These are phyloP conservation scores for Tuber indicum DNA, from an alignment of 495 filamentous ascomycete species.

Conservation along the genomic window DNA sequence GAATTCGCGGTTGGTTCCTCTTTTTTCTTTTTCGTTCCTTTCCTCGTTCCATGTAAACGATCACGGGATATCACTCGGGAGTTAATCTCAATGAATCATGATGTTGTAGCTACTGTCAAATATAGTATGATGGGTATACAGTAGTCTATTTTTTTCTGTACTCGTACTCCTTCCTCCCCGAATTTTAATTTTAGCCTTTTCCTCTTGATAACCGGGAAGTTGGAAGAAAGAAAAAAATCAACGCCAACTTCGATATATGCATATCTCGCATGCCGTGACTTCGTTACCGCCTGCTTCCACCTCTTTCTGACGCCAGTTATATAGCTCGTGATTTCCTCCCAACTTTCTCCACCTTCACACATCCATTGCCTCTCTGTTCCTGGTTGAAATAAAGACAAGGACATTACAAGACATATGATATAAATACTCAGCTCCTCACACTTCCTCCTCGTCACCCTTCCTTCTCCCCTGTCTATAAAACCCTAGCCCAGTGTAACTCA, in stretches of 20 bases:
- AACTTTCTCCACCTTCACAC: neutral
- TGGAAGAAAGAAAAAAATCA: neutral
- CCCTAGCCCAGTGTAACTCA: neutral
- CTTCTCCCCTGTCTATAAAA: neutral
- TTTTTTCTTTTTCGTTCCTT: neutral
- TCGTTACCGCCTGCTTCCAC: neutral
- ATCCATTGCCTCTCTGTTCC: neutral
- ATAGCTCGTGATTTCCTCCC: neutral
- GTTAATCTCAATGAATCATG: neutral
- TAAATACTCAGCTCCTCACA: neutral
- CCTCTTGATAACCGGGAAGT: neutral
- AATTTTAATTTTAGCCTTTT: neutral
- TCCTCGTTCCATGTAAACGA: neutral
- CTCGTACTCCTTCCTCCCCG: neutral
- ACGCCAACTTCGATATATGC: neutral
- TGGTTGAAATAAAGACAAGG: conserved; percentile 1
- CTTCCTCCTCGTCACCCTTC: neutral
- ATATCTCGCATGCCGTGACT: neutral
- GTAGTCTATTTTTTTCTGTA: neutral
- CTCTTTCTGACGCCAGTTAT: neutral
- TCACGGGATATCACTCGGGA: neutral
- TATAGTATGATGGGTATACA: neutral
- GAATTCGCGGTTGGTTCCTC: neutral
- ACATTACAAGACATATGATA: neutral
- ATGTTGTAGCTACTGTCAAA: neutral